Base-by-base conservation (phyloP, 116 monocot species). In the Zostera marina region DNA sequence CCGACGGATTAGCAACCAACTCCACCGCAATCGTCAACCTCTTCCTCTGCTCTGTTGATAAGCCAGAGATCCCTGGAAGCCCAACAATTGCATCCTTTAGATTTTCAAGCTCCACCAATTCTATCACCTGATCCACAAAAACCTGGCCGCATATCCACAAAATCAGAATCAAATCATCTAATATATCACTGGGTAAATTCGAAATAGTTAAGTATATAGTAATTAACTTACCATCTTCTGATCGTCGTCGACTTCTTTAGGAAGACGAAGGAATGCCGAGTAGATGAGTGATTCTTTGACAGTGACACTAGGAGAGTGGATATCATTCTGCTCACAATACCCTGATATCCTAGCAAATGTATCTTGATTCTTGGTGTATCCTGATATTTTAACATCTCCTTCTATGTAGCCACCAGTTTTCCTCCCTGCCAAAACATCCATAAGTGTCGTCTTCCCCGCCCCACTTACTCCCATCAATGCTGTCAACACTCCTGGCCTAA, bases 371-470 rank as follows among this genome's bases (percentile, higher is more conserved):
- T 84, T 76, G 7, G 47, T 68, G 65, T 66, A 84, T 10, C 84
- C 79, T 39, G 76, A 76, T 1, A 84, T 76, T 11, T 43, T 44
- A 41, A 84, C 61, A 21, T 76, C 70, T 25, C 79, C 84, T 16
- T 84, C 76, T 22, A 79, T 74, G 60, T 84, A 77, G 7, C 79
- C 84, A 5, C 79, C 71, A 0, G 84, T 79, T 41, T 84, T 79
- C 53, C 79, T 73, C 4, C 84, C 84, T 17, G 84, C 76, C 62
- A 84, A 52, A 41, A 79, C 84, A 63, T 84, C 84, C 79, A 84
- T 79, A 9, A 84, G 76, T 8, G 84, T 84, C 4, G 84, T 84
- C 44, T 84, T 84, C 51, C 84, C 84, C 6, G 84, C 84, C 5
- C 84, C 79, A 63, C 84, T 84, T 10, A 73, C 75, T 8, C 84